These are phyloP conservation scores for Rhexocercosporidium sp. DNA, from an alignment of 2,329 filamentous ascomycete species.

Conservation along the genomic window DNA sequence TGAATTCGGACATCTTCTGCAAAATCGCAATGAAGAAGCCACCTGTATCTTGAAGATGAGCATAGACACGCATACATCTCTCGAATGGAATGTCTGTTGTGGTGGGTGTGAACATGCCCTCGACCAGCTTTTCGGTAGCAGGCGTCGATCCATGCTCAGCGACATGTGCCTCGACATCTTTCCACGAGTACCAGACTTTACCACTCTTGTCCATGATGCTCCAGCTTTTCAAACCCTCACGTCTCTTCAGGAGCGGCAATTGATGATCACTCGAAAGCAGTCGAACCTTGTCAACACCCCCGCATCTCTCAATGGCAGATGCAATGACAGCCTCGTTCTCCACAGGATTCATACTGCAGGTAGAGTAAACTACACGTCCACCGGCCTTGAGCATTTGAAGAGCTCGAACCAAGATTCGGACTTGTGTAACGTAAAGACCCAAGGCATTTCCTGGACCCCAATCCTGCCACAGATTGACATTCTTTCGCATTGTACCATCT, in stretches of 20 bases:
- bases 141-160: constrained; percentile 62
- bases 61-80: constrained; percentile 91
- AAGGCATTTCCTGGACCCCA: constrained; percentile 89
- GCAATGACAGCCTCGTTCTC: constrained; percentile 95
- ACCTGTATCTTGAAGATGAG: constrained; percentile 93
- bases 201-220: constrained; percentile 88
- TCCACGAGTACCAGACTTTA: constrained; percentile 80
- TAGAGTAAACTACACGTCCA: constrained; percentile 94
- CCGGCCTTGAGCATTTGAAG: constrained; percentile 96
- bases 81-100: constrained; percentile 75
- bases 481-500: constrained; percentile 93
- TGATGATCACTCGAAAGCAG: constrained; percentile 83
- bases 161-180: constrained; percentile 75
- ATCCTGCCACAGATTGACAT: constrained; percentile 91
- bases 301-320: constrained; percentile 87
- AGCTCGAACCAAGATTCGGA: constrained; percentile 87
- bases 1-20: constrained; percentile 89
- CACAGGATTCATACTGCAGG: constrained; percentile 97
- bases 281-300: constrained; percentile 79
- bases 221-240: constrained; percentile 80
- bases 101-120: constrained; percentile 81
- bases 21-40: constrained; percentile 97
- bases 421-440: constrained; percentile 85
- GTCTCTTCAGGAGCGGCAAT: constrained; percentile 77
- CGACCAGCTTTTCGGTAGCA: constrained; percentile 70